Evolutionary conservation across 1,284 basidiomycete genomes (phyloP), one percentile per base, ranked within the genome.

Genomic region (Cerrena zonata): DNA sequence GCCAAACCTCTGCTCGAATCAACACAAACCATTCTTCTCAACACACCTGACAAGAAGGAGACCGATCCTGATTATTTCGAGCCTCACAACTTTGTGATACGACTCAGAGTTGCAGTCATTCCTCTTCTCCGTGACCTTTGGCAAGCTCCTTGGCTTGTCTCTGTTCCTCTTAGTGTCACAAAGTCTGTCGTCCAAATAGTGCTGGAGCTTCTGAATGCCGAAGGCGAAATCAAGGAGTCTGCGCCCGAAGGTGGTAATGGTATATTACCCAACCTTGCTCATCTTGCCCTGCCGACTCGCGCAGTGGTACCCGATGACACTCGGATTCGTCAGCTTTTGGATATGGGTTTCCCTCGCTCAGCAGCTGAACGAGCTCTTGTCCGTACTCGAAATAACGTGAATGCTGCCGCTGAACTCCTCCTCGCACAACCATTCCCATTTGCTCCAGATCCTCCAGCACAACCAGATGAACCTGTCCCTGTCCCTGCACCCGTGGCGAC

Each of bases 271-370:
- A 54, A 55, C 45, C 52, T 51, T 37, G 52, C 48, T 27, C 44
- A 47, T 44, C 57, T 60, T 42, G 57, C 54, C 2, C 56, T 63
- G 42, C 61, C 73, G 45, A 67, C 76, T 24, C 73, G 78, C 19
- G 69, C 73, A 18, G 64, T 76, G 48, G 79, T 79, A 2, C 82
- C 87, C 0, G 89, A 91, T 61, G 88, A 91, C 61, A 77, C 75
- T 50, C 81, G 86, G 25, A 81, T 97, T 43, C 79, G 82, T 45
- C 87, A 92, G 60, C 75, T 99, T 45, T 86, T 84, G 15, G 95
- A 99, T 58, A 99, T 99, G 96, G 96, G 96, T 46, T 99, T 99
- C 71, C 83, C 89, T 23, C 82, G 91, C 7, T 79, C 80, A 38
- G 89, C 91, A 3, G 90, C 89, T 1, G 86, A 91, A 61, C 80